Evolutionary conservation across 352 stramenopile species (phyloP).

Genomic region (Pythium phragmiticola): DNA sequence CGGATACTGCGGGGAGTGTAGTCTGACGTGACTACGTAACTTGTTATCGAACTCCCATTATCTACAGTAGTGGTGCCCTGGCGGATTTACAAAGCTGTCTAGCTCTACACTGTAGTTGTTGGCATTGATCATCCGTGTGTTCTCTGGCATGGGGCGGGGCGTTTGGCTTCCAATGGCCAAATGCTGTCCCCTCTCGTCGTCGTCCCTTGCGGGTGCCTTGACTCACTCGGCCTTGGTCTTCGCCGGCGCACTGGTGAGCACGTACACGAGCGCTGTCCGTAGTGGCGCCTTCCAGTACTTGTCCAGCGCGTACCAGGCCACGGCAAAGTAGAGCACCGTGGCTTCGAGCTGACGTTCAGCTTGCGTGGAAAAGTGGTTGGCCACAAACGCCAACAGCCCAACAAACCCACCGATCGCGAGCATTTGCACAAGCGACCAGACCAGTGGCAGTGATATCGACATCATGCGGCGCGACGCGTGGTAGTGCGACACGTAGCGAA

Average conservation of each 20-base stretch:
- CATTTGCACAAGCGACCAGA: conserved; percentile 52
- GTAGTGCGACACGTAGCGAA: conserved; percentile 59
- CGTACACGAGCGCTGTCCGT: conserved; percentile 31
- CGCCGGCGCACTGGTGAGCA: conserved; percentile 6
- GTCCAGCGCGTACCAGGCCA: conserved; percentile 70
- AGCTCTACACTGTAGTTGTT: too few species aligned
- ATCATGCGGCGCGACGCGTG: conserved; percentile 36
- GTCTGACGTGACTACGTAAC: too few species aligned
- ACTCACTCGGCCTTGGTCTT: not conserved
- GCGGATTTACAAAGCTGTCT: too few species aligned
- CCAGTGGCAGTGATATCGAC: conserved; percentile 32
- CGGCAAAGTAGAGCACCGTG: conserved; percentile 50
- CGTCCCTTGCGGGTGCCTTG: too few species aligned
- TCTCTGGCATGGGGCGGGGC: too few species aligned
- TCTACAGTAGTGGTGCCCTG: too few species aligned
- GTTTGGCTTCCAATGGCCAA: too few species aligned
- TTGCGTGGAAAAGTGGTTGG: conserved; percentile 54
- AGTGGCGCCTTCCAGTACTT: conserved; percentile 71
- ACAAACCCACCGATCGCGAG: conserved; percentile 38
- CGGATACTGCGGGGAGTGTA: too few species aligned
- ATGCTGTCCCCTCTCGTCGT: too few species aligned
- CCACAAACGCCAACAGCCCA: conserved; percentile 53
- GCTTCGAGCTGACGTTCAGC: conserved; percentile 52
- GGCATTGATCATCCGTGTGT: too few species aligned
- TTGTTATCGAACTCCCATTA: too few species aligned